Conservation (phyloP, 768 basidiomycete genomes). For the Russula compacta region DNA sequence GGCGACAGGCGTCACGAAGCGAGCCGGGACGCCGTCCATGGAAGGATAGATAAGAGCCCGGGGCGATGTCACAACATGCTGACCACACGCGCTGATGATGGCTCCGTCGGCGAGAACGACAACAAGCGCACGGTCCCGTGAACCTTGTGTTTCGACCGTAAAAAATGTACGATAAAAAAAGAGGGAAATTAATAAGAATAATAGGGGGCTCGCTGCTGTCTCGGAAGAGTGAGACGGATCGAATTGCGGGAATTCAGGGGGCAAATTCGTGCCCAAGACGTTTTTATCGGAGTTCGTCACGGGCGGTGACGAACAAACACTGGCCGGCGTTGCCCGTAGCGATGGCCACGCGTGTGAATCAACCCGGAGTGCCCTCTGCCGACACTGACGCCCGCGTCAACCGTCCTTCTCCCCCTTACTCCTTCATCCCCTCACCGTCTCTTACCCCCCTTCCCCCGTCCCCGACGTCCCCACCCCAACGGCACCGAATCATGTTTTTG, state of each 20-base stretch:
- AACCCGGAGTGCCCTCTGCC: constrained; percentile 29
- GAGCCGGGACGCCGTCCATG: constrained; percentile 7
- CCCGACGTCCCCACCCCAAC: constrained; percentile 19
- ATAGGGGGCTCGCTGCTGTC: neutral
- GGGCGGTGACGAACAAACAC: constrained; percentile 29
- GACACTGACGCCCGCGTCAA: constrained; percentile 31
- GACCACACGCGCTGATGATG: constrained; percentile 19
- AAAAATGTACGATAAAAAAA: constrained; percentile 1
- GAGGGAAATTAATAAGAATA: neutral
- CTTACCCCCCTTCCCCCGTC: constrained; percentile 21
- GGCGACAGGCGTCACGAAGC: constrained; percentile 1
- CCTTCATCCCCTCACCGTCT: constrained; percentile 23
- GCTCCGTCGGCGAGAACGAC: constrained; percentile 19
- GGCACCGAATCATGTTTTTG: constrained; percentile 15
- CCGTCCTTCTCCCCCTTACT: constrained; percentile 27
- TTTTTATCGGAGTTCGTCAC: constrained; percentile 30
- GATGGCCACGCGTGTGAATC: constrained; percentile 32
- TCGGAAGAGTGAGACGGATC: constrained; percentile 8
- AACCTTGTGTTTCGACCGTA: constrained; percentile 18
- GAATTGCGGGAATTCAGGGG: constrained; percentile 16
- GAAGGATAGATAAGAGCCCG: constrained; percentile 18
- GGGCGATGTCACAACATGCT: constrained; percentile 20
- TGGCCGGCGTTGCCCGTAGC: constrained; percentile 28
- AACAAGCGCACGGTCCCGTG: constrained; percentile 18
- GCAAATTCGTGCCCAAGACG: constrained; percentile 22